Conservation (phyloP, 495 filamentous ascomycete genomes). For the Clavariopsis aquatica region DNA sequence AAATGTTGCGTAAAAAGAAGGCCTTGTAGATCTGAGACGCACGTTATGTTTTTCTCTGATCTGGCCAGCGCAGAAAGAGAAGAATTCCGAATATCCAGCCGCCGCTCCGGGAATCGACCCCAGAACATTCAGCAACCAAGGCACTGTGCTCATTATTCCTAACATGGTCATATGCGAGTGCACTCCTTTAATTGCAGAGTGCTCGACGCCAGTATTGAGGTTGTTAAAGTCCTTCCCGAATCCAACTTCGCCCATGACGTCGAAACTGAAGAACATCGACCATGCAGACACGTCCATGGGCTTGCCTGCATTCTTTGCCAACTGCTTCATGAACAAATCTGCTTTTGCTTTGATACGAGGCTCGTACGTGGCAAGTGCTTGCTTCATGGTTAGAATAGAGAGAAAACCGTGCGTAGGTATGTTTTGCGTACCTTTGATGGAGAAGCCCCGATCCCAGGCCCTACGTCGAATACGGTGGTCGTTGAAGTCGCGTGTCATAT, state of each 20-base stretch:
- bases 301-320: slow-evolving; percentile 23
- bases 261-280: slow-evolving; percentile 46
- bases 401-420: not conserved
- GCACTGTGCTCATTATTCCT: slow-evolving; percentile 26
- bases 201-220: slow-evolving; percentile 36
- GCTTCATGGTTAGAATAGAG: not conserved
- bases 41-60: slow-evolving; percentile 25
- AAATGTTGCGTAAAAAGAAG: not conserved
- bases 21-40: slow-evolving; percentile 2
- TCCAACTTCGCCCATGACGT: slow-evolving; percentile 46
- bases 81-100: slow-evolving; percentile 23
- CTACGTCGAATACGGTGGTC: slow-evolving; percentile 11
- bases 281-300: slow-evolving; percentile 43
- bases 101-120: slow-evolving; percentile 20
- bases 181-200: slow-evolving; percentile 30
- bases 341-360: slow-evolving; percentile 20
- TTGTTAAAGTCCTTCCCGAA: slow-evolving; percentile 46
- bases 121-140: slow-evolving; percentile 25
- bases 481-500: slow-evolving; percentile 44
- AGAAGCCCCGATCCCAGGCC: slow-evolving; percentile 23
- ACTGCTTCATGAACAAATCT: slow-evolving; percentile 10
- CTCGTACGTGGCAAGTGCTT: slow-evolving; percentile 21
- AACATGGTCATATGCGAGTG: slow-evolving; percentile 33
- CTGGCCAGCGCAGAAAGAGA: slow-evolving; percentile 10
- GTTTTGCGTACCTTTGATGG: slow-evolving; percentile 26